Conservation (phyloP, 257 asterid genomes). For the Asclepias syriaca region DNA sequence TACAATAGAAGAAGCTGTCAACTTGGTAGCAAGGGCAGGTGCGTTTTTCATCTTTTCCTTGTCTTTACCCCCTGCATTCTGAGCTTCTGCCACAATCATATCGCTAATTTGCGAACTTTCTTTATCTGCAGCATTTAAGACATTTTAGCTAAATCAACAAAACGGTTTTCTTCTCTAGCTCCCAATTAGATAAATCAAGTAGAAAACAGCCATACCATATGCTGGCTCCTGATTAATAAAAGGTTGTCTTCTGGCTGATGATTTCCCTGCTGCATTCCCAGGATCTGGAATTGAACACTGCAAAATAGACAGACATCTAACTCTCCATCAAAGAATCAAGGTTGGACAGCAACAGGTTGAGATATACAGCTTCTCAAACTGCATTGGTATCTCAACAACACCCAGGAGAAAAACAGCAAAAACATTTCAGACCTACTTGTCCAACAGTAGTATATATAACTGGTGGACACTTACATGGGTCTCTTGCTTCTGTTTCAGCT, state of each 20-base stretch:
- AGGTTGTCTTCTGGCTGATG: slow-evolving; percentile 16
- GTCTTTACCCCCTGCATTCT: slow-evolving; percentile 17
- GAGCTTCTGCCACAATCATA: slow-evolving; percentile 19
- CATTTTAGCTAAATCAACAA: slow-evolving; percentile 3
- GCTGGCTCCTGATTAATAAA: slow-evolving; percentile 20
- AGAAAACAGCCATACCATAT: slow-evolving; percentile 21
- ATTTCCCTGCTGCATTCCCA: slow-evolving; percentile 21
- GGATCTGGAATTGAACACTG: slow-evolving; percentile 23
- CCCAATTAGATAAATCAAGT: not conserved
- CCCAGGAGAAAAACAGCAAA: not conserved
- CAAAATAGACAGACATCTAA: not conserved
- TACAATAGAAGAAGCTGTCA: not conserved
- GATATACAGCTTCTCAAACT: not conserved
- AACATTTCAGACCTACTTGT: not conserved
- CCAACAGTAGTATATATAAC: not conserved
- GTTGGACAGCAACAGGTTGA: not conserved
- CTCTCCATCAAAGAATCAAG: not conserved
- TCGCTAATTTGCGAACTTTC: slow-evolving; percentile 19
- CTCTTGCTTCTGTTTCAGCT: slow-evolving; percentile 2
- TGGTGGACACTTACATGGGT: slow-evolving; percentile 33
- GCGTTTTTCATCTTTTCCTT: not conserved
- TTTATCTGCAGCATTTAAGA: slow-evolving; percentile 30
- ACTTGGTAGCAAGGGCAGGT: not conserved
- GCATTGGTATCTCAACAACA: not conserved
- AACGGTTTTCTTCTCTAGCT: not conserved